These are phyloP conservation scores for Hygrophorus pudorinus DNA, from an alignment of 768 basidiomycete genomes.

Conservation along the genomic window DNA sequence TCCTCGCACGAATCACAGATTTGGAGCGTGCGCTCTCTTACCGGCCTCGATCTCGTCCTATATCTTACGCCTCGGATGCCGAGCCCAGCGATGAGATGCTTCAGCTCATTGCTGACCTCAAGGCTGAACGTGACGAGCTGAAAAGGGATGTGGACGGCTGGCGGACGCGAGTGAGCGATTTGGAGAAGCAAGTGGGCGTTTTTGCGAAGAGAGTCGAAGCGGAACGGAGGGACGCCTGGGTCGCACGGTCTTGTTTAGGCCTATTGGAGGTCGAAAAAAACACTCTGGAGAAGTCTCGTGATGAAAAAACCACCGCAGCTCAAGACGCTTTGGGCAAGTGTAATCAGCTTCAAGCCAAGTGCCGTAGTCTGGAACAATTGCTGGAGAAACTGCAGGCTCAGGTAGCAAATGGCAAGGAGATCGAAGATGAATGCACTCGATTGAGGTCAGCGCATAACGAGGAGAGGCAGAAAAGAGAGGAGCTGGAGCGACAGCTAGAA, in stretches of 20 bases:
- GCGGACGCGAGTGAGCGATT: slow-evolving; percentile 64
- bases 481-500: slow-evolving; percentile 47
- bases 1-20: slow-evolving; percentile 74
- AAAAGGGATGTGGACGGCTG: slow-evolving; percentile 84
- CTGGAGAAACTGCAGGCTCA: slow-evolving; percentile 1
- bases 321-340: slow-evolving; percentile 3
- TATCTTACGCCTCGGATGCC: slow-evolving; percentile 18
- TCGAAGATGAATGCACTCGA: slow-evolving; percentile 10
- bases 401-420: not conserved
- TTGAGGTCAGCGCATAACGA: slow-evolving; percentile 20
- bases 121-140: slow-evolving; percentile 83
- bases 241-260: slow-evolving; percentile 64
- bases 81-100: slow-evolving; percentile 75
- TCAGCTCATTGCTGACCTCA: slow-evolving; percentile 63
- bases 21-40: slow-evolving; percentile 59
- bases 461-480: slow-evolving; percentile 30
- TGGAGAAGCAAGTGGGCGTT: slow-evolving; percentile 59
- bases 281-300: slow-evolving; percentile 39
- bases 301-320: slow-evolving; percentile 12
- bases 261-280: slow-evolving; percentile 59
- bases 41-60: slow-evolving; percentile 37
- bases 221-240: slow-evolving; percentile 79
- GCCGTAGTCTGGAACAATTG: slow-evolving; percentile 17
- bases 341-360: slow-evolving; percentile 21
- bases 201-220: slow-evolving; percentile 62